These are phyloP conservation scores for Pseudomicrostroma phylloplanum DNA, from an alignment of 1,284 basidiomycete species.

Conservation along the genomic window DNA sequence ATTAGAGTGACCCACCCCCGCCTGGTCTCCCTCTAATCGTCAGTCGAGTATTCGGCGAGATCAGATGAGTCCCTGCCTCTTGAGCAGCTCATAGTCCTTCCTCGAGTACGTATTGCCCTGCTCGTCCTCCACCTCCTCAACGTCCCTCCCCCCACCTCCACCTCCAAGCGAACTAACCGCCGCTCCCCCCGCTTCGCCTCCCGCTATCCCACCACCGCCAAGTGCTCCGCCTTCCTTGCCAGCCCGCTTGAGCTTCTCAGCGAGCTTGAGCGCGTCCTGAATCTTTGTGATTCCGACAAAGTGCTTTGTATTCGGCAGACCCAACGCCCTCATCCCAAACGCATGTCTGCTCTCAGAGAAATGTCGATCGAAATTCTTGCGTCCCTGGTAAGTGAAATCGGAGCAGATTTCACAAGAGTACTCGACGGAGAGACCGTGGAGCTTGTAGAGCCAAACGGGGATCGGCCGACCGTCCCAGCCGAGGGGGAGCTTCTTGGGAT, in stretches of 20 bases:
- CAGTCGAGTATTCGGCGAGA: no score
- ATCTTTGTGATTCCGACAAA: constrained; percentile 98
- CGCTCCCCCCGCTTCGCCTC: constrained; percentile 37
- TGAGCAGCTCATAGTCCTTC: constrained; percentile 49
- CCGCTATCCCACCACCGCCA: constrained; percentile 23
- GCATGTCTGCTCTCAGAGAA: constrained; percentile 93
- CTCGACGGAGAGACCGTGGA: constrained; percentile 93
- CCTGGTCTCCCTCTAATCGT: no score
- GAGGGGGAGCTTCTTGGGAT: constrained; percentile 90
- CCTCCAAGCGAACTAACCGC: constrained; percentile 14
- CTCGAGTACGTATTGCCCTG: constrained; percentile 47
- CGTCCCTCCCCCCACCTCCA: constrained; percentile 28
- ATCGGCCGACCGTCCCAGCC: constrained; percentile 99
- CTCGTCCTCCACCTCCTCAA: constrained; percentile 48
- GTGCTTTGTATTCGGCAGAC: constrained; percentile 94
- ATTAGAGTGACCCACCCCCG: no score
- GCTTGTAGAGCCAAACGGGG: constrained; percentile 96
- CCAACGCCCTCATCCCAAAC: constrained; percentile 95
- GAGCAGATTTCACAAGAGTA: constrained; percentile 98
- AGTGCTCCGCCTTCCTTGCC: constrained; percentile 22
- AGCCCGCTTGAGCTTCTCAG: constrained; percentile 42
- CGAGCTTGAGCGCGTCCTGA: constrained; percentile 76
- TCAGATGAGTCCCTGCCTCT: constrained; percentile 47
- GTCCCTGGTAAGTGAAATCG: constrained; percentile 64
- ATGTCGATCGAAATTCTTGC: constrained; percentile 86